Base-by-base conservation (phyloP, 345 rosid species). In the Aquilaria sinensis region DNA sequence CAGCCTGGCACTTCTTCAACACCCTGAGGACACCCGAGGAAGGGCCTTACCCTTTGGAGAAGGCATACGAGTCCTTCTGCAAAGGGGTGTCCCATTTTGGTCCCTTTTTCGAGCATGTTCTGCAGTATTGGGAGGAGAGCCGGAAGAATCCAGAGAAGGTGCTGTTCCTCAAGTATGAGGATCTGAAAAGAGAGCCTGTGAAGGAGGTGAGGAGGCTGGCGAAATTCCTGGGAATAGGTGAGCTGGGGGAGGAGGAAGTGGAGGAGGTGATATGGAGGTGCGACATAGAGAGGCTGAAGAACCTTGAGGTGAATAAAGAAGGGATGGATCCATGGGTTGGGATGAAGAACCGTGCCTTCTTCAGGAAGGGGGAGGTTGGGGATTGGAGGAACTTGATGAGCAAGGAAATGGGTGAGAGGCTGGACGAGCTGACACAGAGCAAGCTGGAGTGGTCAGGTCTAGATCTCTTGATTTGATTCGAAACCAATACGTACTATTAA, bases 231-330 rank as follows among this genome's bases (percentile, higher is more conserved):
- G 72, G 62, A 10, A 57, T 53, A 49, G 47, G 71, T 0, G 47
- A 69, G n/a, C 60, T 5, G 9, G 43, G 46, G 2, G 81, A 74
- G 7, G 69, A 71, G 13, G 68, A 76, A 3, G 75, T 69, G 32
- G 77, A 81, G 2, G 49, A 76, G 14, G 54, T 73, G 29, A 5
- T 68, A 0, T 31, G 72, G 74, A 69, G 71, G 58, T 78, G 76
- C n/a, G 73, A 74, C 61, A 43, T 81, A 32, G 80, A 81, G 12
- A 72, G 85, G 76, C 56, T 81, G 0, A 77, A 77, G 58, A 72
- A 47, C 66, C 65, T 75, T 64, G 82, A 80, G 61, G 74, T 75
- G 5, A 80, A 75, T 59, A 69, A 33, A 43, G 68, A 15, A 47
- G 78, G 85, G 3, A 70, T 63, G 4, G 78, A 68, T n/a, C 73